Base-by-base conservation (phyloP, 306 rosid genomes). In the Herpetospermum pedunculosum region DNA sequence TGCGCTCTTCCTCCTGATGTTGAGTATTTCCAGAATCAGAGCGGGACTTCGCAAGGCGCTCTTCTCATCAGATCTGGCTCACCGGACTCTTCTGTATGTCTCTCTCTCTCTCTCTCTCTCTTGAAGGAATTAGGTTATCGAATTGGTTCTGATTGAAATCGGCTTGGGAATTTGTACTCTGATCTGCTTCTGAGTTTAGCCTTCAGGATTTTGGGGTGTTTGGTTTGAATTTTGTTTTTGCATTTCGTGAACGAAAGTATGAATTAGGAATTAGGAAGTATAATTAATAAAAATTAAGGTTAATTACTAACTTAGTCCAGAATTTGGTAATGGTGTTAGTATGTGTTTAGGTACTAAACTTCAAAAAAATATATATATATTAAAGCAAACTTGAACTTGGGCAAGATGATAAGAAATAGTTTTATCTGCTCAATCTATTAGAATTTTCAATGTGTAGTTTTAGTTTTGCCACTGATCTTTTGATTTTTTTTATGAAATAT, bases 1-100 rank as follows among this genome's bases (percentile, higher is more conserved):
- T 92, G 85, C 35, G 59, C 85, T 1, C 88, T 92, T 19, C 93
- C 97, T 12, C 69, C 74, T 7, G 89, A 93, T 77, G 90, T 87
- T 28, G 87, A 83, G 68, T 78, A 70, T 71, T 88, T 67, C 50
- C 88, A 82, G 19, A 93, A 43, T 72, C 79, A 78, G 9, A 76
- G 0, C 34, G 86, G 77, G 18, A 55, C 83, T 25, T 77, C 90
- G 40, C 81, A 84, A 64, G 90, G 86, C 29, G 78, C 90, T 0
- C 88, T 90, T n/a, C 92, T 88, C 59, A 78, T 86, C 58, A 78
- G 88, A 82, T 59, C 92, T 4, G 90, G 83, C 79, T 76, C 54
- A 40, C 25, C 30, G 47, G 2, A 86, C n/a, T 87, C 93, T 50
- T 77, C 87, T 2, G 97, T 89, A 80, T 21, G 38, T 37, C 76